Conservation (phyloP, 2,329 filamentous ascomycete genomes). For the Colletotrichum filicis region DNA sequence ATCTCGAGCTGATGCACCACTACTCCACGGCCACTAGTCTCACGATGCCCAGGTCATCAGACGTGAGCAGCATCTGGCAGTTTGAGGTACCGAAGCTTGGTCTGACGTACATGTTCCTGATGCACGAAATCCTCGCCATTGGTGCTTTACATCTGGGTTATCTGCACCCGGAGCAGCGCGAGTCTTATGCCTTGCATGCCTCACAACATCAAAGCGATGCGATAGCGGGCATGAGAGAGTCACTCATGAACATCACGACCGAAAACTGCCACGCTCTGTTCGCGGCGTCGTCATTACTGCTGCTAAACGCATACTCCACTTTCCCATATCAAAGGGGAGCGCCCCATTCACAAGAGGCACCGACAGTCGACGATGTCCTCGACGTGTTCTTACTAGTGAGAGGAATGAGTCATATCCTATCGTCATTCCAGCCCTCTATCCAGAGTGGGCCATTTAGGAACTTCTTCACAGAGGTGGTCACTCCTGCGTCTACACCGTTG, state of each 20-base stretch:
- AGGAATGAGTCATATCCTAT: constrained; percentile 45
- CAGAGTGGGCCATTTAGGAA: constrained; percentile 37
- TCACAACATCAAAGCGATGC: constrained; percentile 47
- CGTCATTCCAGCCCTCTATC: constrained; percentile 38
- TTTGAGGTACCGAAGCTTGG: constrained; percentile 41
- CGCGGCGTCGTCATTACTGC: constrained; percentile 44
- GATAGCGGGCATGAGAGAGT: constrained; percentile 42
- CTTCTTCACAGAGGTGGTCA: constrained; percentile 35
- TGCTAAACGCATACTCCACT: constrained; percentile 45
- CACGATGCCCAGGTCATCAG: constrained; percentile 42
- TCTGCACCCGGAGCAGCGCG: constrained; percentile 40
- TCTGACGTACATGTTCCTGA: constrained; percentile 41
- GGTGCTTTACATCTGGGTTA: constrained; percentile 44
- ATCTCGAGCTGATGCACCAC: constrained; percentile 51
- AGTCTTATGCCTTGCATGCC: constrained; percentile 40
- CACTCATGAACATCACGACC: constrained; percentile 39
- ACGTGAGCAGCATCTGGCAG: constrained; percentile 45
- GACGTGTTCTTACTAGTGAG: constrained; percentile 45
- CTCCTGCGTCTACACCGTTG: constrained; percentile 20
- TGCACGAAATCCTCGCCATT: constrained; percentile 46
- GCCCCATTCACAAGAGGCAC: constrained; percentile 25
- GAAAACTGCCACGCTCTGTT: constrained; percentile 48
- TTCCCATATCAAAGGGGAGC: constrained; percentile 36
- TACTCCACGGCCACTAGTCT: constrained; percentile 44
- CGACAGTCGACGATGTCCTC: constrained; percentile 44